phyloP scores from a whole-genome alignment of 208 protist genomes.

The Leishmania martiniquensis region DNA sequence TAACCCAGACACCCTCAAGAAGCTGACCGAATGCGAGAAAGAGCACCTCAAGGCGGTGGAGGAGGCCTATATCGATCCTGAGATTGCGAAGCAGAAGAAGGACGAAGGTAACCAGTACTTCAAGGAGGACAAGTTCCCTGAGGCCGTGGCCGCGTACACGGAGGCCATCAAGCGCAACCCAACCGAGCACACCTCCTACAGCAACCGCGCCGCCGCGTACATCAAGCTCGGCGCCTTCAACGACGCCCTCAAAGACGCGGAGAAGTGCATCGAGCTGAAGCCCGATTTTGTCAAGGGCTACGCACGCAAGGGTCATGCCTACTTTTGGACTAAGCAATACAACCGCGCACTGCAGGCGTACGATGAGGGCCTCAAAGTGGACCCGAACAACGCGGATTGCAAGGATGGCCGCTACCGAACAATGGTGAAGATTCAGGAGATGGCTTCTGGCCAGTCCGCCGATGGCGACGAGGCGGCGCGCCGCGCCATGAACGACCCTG shows the following conservation, averaged over 20 bases:
- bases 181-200: conserved; percentile 94
- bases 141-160: conserved; percentile 94
- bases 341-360: conserved; percentile 96
- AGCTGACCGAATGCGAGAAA: conserved; percentile 92
- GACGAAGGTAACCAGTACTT: conserved; percentile 96
- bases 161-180: conserved; percentile 96
- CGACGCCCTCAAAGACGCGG: conserved; percentile 94
- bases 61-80: conserved; percentile 93
- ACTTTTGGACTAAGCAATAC: conserved; percentile 96
- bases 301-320: conserved; percentile 88
- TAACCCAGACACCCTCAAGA: conserved; percentile 91
- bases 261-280: conserved; percentile 95
- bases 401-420: conserved; percentile 87
- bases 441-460: conserved; percentile 73
- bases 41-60: conserved; percentile 84
- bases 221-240: conserved; percentile 96
- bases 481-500: conserved; percentile 95
- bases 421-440: conserved; percentile 93
- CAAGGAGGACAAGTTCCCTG: conserved; percentile 95
- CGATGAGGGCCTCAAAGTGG: conserved; percentile 94
- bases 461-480: conserved; percentile 90
- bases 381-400: conserved; percentile 91
- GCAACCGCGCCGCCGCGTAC: conserved; percentile 96
- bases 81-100: conserved; percentile 90
- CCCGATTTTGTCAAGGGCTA: conserved; percentile 96